Evolutionary conservation across 2,329 filamentous ascomycete species (phyloP).

Genomic region (Colletotrichum falcatum): DNA sequence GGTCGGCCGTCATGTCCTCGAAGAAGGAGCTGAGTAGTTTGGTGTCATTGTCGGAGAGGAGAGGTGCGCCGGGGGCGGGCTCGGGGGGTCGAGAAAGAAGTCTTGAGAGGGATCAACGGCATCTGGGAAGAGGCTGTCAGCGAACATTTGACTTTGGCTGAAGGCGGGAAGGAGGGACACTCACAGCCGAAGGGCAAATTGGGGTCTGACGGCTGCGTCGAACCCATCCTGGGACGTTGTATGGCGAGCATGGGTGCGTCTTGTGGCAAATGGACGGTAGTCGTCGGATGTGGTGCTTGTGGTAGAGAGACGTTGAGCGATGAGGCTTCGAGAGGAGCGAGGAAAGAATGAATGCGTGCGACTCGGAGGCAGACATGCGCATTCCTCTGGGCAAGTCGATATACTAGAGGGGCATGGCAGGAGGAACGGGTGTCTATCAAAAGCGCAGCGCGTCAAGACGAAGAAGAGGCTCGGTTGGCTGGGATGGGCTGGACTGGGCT

Average conservation of each 20-base stretch:
- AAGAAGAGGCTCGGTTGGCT: slow-evolving; percentile 18
- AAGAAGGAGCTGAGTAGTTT: slow-evolving; percentile 70
- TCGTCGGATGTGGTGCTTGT: slow-evolving; percentile 30
- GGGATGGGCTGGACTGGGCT: slow-evolving; percentile 3
- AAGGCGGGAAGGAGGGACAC: slow-evolving; percentile 49
- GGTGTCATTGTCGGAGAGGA: slow-evolving; percentile 72
- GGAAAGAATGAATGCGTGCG: slow-evolving; percentile 31
- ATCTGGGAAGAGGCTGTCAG: slow-evolving; percentile 52
- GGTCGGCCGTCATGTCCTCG: slow-evolving; percentile 63
- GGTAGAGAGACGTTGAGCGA: slow-evolving; percentile 19
- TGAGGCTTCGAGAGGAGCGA: slow-evolving; percentile 2
- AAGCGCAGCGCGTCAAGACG: slow-evolving; percentile 26
- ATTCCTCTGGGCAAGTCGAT: slow-evolving; percentile 39
- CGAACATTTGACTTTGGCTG: slow-evolving; percentile 24
- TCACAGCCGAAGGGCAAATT: slow-evolving; percentile 76
- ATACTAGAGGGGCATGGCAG: slow-evolving; percentile 35
- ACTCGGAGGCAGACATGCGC: slow-evolving; percentile 31
- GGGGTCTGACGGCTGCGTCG: slow-evolving; percentile 66
- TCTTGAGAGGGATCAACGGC: slow-evolving; percentile 58
- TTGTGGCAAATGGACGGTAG: slow-evolving; percentile 41
- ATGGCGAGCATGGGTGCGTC: slow-evolving; percentile 68
- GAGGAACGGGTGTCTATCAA: slow-evolving; percentile 25
- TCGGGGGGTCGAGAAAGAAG: slow-evolving; percentile 68
- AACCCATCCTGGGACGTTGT: slow-evolving; percentile 70
- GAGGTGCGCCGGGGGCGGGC: slow-evolving; percentile 72